phyloP scores from a whole-genome alignment of 441 rosid species.

The Bruguiera hainesii region DNA sequence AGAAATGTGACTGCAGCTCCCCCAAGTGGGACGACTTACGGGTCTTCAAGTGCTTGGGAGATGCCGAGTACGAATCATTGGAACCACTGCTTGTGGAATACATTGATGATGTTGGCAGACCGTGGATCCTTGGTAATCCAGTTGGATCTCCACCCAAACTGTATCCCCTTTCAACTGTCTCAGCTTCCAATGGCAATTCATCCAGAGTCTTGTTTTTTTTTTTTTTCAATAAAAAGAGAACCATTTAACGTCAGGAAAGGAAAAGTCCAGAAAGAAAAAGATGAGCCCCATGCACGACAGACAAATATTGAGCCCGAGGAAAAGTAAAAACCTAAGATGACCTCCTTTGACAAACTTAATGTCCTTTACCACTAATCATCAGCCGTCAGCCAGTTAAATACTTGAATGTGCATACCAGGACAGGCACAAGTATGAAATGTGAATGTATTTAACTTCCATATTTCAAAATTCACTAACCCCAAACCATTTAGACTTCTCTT shows the following conservation, averaged over 20 bases:
- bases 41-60: conserved; percentile 49
- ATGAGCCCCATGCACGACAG: background rate
- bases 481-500: too few relatives aligned
- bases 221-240: background rate
- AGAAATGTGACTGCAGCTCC: conserved; percentile 48
- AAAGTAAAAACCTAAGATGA: background rate
- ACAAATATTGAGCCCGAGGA: background rate
- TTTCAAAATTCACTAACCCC: background rate
- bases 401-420: too few relatives aligned
- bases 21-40: conserved; percentile 67
- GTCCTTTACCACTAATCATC: background rate
- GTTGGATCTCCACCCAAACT: conserved; percentile 60
- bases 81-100: conserved; percentile 57
- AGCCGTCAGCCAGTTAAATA: background rate
- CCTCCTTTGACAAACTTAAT: background rate
- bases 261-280: too few relatives aligned
- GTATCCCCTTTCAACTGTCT: conserved; percentile 84
- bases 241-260: background rate
- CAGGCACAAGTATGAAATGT: too few relatives aligned
- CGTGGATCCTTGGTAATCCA: conserved; percentile 74
- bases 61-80: conserved; percentile 40
- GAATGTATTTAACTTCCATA: background rate
- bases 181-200: conserved; percentile 94
- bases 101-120: conserved; percentile 61
- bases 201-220: conserved; percentile 65